Percentiles rank a stretch among this genome's conserved stretches.
These are phyloP conservation scores for Clitoria ternatea DNA, from an alignment of 306 rosid genomes.

Conservation along the genomic window DNA sequence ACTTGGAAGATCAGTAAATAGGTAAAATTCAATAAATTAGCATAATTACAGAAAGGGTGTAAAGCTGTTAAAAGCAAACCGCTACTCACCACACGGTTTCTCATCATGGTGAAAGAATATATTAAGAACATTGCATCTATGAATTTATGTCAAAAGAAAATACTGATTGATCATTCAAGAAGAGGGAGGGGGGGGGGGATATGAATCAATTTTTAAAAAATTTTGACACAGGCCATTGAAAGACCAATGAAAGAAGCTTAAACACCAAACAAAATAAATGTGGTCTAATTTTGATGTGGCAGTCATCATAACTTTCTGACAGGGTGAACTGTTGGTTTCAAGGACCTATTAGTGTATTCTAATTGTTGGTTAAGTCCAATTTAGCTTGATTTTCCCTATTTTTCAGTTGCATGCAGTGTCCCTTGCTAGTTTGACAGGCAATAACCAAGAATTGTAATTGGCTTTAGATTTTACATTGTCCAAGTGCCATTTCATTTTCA, in stretches of 20 bases:
- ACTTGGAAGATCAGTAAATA: not conserved
- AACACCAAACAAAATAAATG: not conserved
- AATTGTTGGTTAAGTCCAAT: not conserved
- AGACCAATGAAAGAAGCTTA: constrained; percentile 4
- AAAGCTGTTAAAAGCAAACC: constrained; percentile 9
- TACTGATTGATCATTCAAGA: not conserved
- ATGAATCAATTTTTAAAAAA: not conserved
- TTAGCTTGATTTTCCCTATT: not conserved
- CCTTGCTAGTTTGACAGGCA: not conserved
- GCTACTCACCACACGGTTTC: not conserved
- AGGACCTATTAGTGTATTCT: not conserved
- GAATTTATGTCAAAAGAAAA: constrained; percentile 16
- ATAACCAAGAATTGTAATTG: not conserved
- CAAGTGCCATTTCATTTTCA: not conserved
- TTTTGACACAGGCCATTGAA: not conserved
- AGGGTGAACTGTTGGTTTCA: not conserved
- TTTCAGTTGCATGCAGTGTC: not conserved
- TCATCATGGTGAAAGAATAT: not conserved
- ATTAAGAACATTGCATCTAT: not conserved
- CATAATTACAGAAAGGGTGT: not conserved
- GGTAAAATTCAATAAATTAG: constrained; percentile 14
- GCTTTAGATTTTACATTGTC: not conserved
- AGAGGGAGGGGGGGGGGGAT: not conserved
- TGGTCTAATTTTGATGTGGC: not conserved
- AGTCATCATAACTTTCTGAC: constrained; percentile 1